Base-by-base conservation (phyloP, 2,329 filamentous ascomycete species). In the Fusarium sp. region DNA sequence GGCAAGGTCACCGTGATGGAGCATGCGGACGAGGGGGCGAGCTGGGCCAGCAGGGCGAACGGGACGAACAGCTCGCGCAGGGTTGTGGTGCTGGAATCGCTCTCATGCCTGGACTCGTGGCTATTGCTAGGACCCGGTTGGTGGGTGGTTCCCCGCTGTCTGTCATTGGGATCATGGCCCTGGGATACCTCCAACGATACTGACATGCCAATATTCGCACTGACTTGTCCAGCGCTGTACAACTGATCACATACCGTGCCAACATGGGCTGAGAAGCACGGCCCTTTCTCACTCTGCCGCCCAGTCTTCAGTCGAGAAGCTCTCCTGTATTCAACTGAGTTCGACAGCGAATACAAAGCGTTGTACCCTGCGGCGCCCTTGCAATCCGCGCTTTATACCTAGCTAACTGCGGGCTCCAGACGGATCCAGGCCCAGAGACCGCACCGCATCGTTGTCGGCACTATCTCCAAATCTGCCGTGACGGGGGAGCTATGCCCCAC, bases 401-500 rank as follows among this genome's bases (percentile, higher is more conserved):
- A 65, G 72, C 70, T 60, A 24, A 58, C 47, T 69, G 69, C 58
- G 68, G 72, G 69, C 61, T 75, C 65, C 72, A 73, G 69, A 69
- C 53, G 65, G 62, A 70, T 75, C 70, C 75, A 74, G 75, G 65
- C 69, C 69, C 58, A 73, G 60, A 77, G 72, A 35, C 74, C 63
- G 63, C 63, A 74, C 63, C 57, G 59, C 74, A 77, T 77, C 74
- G 74, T 75, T 76, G 75, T 73, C 75, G 75, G 75, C 75, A 77
- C 75, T 75, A 78, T 77, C 76, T 78, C 72, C 76, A 77, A 77
- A 78, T 77, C 75, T 77, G 76, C 76, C 75, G 75, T 70, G 75
- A 72, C 73, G 71, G 75, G 75, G 72, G 72, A 75, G 68, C 65
- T 67, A 67, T 76, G 75, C 75, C 75, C 75, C 75, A 77, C 75